Evolutionary conservation across 2,329 filamentous ascomycete genomes (phyloP).

Genomic region (Aspergillus terreus): DNA sequence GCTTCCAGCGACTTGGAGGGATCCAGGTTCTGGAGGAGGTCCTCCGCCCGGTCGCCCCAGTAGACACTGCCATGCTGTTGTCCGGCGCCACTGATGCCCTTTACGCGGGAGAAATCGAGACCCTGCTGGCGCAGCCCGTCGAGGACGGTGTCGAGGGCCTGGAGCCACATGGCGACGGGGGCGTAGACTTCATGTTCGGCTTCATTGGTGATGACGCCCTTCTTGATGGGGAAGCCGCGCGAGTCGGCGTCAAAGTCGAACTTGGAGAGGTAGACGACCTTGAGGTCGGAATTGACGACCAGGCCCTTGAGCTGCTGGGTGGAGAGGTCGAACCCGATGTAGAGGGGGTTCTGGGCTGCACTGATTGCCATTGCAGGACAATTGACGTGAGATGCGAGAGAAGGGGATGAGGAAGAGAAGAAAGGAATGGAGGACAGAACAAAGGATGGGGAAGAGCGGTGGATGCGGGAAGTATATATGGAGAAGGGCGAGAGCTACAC

Average conservation of each 20-base stretch:
- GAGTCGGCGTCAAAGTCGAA: conserved; percentile 93
- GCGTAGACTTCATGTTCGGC: conserved; percentile 85
- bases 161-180: conserved; percentile 90
- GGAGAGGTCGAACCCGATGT: conserved; percentile 91
- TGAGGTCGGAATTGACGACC: conserved; percentile 77
- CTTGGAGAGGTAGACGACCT: conserved; percentile 77
- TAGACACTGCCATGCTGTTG: conserved; percentile 98
- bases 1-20: conserved; percentile 61
- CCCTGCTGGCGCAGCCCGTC: conserved; percentile 65
- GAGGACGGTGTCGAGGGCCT: conserved; percentile 84
- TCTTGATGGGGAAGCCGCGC: conserved; percentile 71
- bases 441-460: not conserved
- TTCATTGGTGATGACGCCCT: conserved; percentile 82
- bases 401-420: not conserved
- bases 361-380: not conserved
- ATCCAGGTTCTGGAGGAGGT: conserved; percentile 60
- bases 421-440: not conserved
- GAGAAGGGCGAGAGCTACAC: not conserved
- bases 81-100: conserved; percentile 82
- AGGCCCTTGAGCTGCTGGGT: conserved; percentile 97
- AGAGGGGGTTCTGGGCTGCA: conserved; percentile 57
- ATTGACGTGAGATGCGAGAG: not conserved
- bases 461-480: too few species aligned
- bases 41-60: conserved; percentile 71
- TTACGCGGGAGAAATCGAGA: conserved; percentile 69